A percentile compares a stretch with the other conserved stretches of the same genome.
Evolutionary conservation across 805 yeast genomes (phyloP).

Genomic region (Kregervanrija delftensis): DNA sequence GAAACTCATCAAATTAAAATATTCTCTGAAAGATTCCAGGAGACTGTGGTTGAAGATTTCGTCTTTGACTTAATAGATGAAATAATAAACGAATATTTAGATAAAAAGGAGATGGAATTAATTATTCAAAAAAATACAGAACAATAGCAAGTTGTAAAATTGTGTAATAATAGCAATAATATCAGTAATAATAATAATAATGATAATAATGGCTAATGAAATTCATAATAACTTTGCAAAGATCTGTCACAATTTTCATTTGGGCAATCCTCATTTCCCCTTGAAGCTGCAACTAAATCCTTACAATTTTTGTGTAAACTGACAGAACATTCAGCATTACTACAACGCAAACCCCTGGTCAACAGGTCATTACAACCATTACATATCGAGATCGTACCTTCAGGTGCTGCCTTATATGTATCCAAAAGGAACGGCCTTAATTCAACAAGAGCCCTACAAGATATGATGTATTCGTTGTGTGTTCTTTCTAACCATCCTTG

Average conservation of each 20-base stretch:
- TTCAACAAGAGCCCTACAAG: conserved; percentile 41
- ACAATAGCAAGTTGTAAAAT: neutral
- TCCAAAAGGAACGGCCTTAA: conserved; percentile 37
- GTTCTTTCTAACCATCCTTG: conserved; percentile 47
- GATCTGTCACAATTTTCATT: conserved; percentile 19
- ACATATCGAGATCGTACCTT: conserved; percentile 39
- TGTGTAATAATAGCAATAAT: neutral
- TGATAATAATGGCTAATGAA: conserved; percentile 4
- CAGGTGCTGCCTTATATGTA: conserved; percentile 32
- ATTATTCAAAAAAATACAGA: neutral
- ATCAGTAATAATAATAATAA: neutral
- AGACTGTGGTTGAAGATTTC: conserved; percentile 71
- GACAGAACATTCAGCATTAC: conserved; percentile 26
- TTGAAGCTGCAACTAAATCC: conserved; percentile 30
- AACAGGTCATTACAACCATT: conserved; percentile 45
- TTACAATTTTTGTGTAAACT: conserved; percentile 46
- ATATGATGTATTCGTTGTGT: conserved; percentile 29
- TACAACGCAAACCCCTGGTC: conserved; percentile 44
- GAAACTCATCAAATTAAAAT: conserved; percentile 34
- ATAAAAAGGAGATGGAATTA: conserved; percentile 18
- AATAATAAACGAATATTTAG: conserved; percentile 55
- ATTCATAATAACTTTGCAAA: conserved; percentile 10
- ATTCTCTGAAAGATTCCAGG: conserved; percentile 55
- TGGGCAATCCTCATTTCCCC: conserved; percentile 28
- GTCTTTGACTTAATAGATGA: conserved; percentile 84